Conservation (phyloP, 2,329 filamentous ascomycete genomes). For the Saccharata proteae region DNA sequence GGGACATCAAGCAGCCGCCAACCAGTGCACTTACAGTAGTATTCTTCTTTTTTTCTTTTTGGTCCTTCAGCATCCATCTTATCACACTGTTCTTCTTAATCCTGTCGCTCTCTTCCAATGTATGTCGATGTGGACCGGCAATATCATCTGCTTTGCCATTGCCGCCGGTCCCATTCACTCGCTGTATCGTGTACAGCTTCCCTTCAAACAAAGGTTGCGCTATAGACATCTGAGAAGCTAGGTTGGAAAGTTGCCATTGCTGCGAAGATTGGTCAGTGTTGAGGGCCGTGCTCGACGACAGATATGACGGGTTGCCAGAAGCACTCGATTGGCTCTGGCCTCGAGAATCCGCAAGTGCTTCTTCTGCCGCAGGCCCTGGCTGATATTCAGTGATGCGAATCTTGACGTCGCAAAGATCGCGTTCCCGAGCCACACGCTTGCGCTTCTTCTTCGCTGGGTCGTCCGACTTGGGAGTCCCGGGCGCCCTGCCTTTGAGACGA, state of each 20-base stretch:
- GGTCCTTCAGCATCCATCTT: slow-evolving; percentile 50
- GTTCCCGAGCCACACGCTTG: slow-evolving; percentile 60
- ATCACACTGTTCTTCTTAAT: slow-evolving; percentile 74
- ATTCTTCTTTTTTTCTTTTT: slow-evolving; percentile 53
- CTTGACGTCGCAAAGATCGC: slow-evolving; percentile 75
- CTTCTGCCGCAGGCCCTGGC: slow-evolving; percentile 5
- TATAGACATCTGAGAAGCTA: neutral
- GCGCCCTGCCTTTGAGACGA: slow-evolving; percentile 64
- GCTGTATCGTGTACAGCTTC: slow-evolving; percentile 55
- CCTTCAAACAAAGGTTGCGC: slow-evolving; percentile 4
- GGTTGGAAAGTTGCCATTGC: slow-evolving; percentile 4
- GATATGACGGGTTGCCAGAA: neutral
- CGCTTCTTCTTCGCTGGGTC: slow-evolving; percentile 75
- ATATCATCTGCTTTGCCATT: slow-evolving; percentile 61
- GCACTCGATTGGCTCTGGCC: neutral
- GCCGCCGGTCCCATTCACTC: slow-evolving; percentile 64
- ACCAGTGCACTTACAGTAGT: too few relatives aligned
- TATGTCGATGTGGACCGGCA: slow-evolving; percentile 62
- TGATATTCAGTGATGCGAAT: slow-evolving; percentile 75
- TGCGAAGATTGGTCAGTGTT: neutral
- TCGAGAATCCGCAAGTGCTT: neutral
- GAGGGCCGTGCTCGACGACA: neutral
- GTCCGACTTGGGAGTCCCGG: slow-evolving; percentile 66
- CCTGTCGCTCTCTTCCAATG: slow-evolving; percentile 59
- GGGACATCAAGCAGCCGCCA: too few relatives aligned